Base-by-base conservation (phyloP, 2,329 filamentous ascomycete species). In the Trichoderma lentiforme region DNA sequence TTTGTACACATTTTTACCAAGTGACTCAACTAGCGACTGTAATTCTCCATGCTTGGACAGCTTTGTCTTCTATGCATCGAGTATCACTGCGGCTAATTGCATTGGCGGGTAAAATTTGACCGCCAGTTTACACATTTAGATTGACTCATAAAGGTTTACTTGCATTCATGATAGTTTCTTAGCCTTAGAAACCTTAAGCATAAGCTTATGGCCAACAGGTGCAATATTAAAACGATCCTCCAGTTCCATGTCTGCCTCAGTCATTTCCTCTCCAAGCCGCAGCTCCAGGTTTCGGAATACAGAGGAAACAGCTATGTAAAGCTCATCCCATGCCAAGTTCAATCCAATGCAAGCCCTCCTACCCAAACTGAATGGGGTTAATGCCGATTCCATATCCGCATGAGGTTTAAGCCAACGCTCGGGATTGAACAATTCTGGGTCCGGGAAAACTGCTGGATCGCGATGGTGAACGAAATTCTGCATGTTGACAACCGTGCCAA, bases 181-280 rank as follows among this genome's bases (percentile, higher is more conserved):
- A n/a, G 15, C 39, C 39, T 43, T 43, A 18, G 39, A 43, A 18
- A n/a, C 39, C 39, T 43, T n/a, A n/a, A 43, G 39, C 39, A 43
- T 43, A 9, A 43, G 39, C 15, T 43, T 43, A n/a, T 18, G 39
- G 39, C 39, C 18, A n/a, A 43, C 39, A n/a, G 39, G 39, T n/a
- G 39, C 39, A 43, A 43, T 43, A 43, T 43, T 43, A 43, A 43
- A 43, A n/a, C 39, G 39, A 43, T 43, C 39, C 15, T 43, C 39
- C 7, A 43, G 39, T 43, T 43, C 39, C 39, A 43, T 43, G 3
- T 43, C 39, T n/a, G 79, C 43, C 14, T 30, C 47, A 11, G 47
- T 26, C 47, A 53, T 53, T 21, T 24, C 47, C 2, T 53, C n/a
- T 24, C 47, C 47, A 21, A 53, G 47, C 12, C 21, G 47, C 21